These are phyloP conservation scores for Tuber calosporum DNA, from an alignment of 495 filamentous ascomycete species.

Conservation along the genomic window DNA sequence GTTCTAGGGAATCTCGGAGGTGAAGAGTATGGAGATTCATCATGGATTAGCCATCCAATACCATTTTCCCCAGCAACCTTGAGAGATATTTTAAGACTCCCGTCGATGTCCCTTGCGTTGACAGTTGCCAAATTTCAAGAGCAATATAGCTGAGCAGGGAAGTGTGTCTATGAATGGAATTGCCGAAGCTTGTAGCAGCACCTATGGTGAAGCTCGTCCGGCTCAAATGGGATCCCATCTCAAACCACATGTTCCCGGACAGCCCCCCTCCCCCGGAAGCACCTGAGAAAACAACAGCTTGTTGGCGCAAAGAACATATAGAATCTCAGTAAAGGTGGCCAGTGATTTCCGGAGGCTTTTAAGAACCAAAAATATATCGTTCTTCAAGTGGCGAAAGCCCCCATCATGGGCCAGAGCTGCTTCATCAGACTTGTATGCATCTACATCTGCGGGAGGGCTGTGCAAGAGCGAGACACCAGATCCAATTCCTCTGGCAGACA, in stretches of 20 bases:
- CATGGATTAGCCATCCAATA: conserved; percentile 53
- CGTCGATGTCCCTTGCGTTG: conserved; percentile 60
- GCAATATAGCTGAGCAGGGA: conserved; percentile 74
- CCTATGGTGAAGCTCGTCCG: conserved; percentile 53
- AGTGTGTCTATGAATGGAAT: conserved; percentile 67
- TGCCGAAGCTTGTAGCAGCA: conserved; percentile 57
- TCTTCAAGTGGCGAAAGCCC: conserved; percentile 51
- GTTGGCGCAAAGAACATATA: conserved; percentile 67
- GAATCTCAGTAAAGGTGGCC: conserved; percentile 63
- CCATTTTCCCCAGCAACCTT: conserved; percentile 67
- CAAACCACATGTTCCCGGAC: conserved; percentile 59
- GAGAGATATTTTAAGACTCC: conserved; percentile 68
- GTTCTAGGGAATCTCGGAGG: conserved; percentile 80
- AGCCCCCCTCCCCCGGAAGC: conserved; percentile 54
- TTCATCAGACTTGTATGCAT: conserved; percentile 54
- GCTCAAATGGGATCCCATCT: conserved; percentile 44
- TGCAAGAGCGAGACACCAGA: conserved; percentile 71
- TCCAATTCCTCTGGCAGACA: conserved; percentile 38
- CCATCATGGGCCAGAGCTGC: conserved; percentile 37
- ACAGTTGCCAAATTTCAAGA: conserved; percentile 72
- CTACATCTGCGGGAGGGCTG: conserved; percentile 59
- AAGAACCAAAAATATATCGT: conserved; percentile 68
- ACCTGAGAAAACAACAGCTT: conserved; percentile 68
- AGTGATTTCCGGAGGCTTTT: conserved; percentile 75
- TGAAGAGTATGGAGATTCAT: conserved; percentile 73